Evolutionary conservation across 2,329 filamentous ascomycete genomes (phyloP), one percentile per base, ranked within the genome.

Genomic region (Diaporthe vexans): DNA sequence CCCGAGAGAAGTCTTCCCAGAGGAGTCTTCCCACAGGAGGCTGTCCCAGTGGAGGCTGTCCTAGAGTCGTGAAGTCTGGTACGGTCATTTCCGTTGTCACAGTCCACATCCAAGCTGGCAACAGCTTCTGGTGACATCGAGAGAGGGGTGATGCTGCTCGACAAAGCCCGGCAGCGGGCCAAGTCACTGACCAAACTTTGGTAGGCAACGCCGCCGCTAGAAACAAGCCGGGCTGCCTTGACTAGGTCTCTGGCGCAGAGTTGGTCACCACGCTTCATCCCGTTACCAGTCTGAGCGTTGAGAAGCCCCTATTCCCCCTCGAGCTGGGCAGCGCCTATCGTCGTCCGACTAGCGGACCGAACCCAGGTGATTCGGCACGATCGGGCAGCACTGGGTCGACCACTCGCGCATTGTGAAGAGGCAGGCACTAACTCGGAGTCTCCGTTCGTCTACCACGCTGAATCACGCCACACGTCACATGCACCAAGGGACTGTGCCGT

Each of bases 381-480:
- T 54, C 63, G 48, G 46, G n/a, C 63, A 68, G 33, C 11, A 52
- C 48, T 40, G 9, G 33, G 26, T 54, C 33, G 26, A 21, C 63
- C 48, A 40, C 63, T 54, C 33, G 63, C 48, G 63, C 63, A 54
- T 68, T 54, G 46, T 35, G 63, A 48, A 33, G 24, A 33, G 48
- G n/a, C 7, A 68, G 52, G 63, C 46, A 68, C 63, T 68, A 54
- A 54, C 4, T 40, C 63, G 63, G 63, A 68, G 48, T 68, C 48
- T 68, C 63, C 63, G 63, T 54, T 68, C 48, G 13, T 68, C 63
- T 68, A 40, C 63, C 46, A 54, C 63, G 63, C 63, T 68, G 63
- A 68, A 68, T 40, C 48, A 68, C 48, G 63, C 48, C 63, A 68
- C 63, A 54, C 29, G 48, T 68, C 63, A 24, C 63, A 68, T 29